Base-by-base conservation (phyloP, 2,329 filamentous ascomycete genomes). In the Fusarium miscanthi region DNA sequence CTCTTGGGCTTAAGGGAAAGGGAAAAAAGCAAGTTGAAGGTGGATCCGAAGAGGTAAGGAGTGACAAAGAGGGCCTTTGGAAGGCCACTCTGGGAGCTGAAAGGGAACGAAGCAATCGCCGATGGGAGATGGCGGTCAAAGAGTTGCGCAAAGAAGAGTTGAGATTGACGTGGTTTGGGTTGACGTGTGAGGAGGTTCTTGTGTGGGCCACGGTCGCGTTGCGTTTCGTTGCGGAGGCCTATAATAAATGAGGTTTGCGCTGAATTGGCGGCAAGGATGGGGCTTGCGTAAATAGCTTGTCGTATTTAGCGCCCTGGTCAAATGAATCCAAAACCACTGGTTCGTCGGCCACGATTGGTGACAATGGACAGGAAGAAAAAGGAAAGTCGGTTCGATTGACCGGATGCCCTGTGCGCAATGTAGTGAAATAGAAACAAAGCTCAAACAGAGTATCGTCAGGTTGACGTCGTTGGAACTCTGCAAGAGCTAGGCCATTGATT, bases 201-300 rank as follows among this genome's bases (percentile, higher is more conserved):
- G 66, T 49, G 66, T 64, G 74, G 64, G 73, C 73, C 74, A 76
- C 74, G 68, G 72, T 75, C 74, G 70, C 66, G 74, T 67, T 57
- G 61, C 38, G 72, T 74, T 68, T 69, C 58, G 74, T 59, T 57
- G 61, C 52, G 63, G 45, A 64, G 65, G 65, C 58, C 65, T 58
- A 46, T 69, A 69, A 69, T 64, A 52, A 69, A 30, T 63, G 66
- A 68, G 64, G 49, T 69, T 63, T 70, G 49, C 67, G 42, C 33
- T 59, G 60, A 38, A 43, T 35, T 49, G 40, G 53, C 30, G 38
- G 38, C 53, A 58, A 51, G 56, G 45, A 63, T 66, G 49, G 65
- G 63, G 65, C 59, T 68, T 46, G 46, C 30, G 46, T 52, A 49
- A 37, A 37, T 58, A 58, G 41, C 41, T 48, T 48, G 48, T 54